These are phyloP conservation scores for Neoboletus brunneissimus DNA, from an alignment of 768 basidiomycete genomes.

Conservation along the genomic window DNA sequence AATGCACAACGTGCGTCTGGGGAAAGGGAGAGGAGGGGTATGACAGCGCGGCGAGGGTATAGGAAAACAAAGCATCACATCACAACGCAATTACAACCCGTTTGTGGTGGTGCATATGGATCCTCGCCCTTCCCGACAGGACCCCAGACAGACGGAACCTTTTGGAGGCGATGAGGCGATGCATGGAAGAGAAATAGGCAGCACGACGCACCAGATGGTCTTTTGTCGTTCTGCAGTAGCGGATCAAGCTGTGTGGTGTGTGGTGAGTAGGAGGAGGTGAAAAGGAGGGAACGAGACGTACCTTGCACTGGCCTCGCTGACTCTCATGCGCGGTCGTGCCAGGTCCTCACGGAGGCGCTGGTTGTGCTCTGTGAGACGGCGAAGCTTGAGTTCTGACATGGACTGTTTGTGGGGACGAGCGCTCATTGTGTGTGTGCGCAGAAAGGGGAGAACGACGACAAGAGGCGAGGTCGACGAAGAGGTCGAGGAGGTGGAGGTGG, in stretches of 20 bases:
- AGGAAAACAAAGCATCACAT: conserved; percentile 50
- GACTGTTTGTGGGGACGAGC: conserved; percentile 85
- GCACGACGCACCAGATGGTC: conserved; percentile 73
- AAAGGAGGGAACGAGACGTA: conserved; percentile 26
- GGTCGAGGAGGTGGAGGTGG: conserved; percentile 10
- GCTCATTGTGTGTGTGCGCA: conserved; percentile 48
- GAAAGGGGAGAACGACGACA: not conserved
- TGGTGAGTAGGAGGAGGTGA: not conserved
- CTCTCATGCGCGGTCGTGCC: conserved; percentile 80
- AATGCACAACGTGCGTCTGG: conserved; percentile 15
- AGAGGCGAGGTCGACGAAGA: not conserved
- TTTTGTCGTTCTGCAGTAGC: conserved; percentile 91
- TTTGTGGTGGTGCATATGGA: conserved; percentile 82
- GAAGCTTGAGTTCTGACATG: conserved; percentile 97
- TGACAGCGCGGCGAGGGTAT: conserved; percentile 34
- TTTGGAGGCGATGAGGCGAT: not conserved
- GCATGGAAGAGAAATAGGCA: not conserved
- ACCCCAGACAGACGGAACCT: conserved; percentile 96
- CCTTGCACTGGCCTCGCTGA: conserved; percentile 91
- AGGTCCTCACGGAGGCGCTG: conserved; percentile 88
- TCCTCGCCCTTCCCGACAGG: conserved; percentile 86
- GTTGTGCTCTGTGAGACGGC: conserved; percentile 91
- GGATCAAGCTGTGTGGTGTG: conserved; percentile 64
- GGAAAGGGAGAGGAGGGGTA: conserved; percentile 26
- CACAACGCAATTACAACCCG: conserved; percentile 68